Evolutionary conservation across 108 stramenopile species (phyloP).

Genomic region (Stephanodiscus triporus): DNA sequence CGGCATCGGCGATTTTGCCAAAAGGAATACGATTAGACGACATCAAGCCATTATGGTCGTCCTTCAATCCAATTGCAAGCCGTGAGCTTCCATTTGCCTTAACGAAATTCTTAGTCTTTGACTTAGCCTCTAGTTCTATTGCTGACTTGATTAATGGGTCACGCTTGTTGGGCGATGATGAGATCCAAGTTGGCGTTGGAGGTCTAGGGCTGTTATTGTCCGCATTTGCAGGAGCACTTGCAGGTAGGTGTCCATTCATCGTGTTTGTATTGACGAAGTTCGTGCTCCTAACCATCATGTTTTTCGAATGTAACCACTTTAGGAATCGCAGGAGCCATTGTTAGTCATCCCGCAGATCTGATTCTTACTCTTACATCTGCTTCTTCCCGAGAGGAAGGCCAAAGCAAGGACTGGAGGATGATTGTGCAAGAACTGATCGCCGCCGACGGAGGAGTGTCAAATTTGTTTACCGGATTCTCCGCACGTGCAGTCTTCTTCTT

Average conservation of each 20-base stretch:
- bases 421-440: constrained; percentile 70
- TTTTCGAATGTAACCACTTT: background rate
- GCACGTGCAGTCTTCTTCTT: constrained; percentile 87
- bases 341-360: constrained; percentile 89
- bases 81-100: constrained; percentile 90
- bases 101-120: constrained; percentile 86
- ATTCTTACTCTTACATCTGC: constrained; percentile 83
- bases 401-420: constrained; percentile 65
- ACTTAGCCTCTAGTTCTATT: constrained; percentile 64
- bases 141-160: constrained; percentile 62
- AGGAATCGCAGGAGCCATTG: constrained; percentile 76
- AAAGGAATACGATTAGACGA: constrained; percentile 36
- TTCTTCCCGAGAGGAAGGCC: constrained; percentile 34
- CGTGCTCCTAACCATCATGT: background rate
- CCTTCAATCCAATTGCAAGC: constrained; percentile 75
- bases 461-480: constrained; percentile 80
- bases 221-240: constrained; percentile 78
- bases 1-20: constrained; percentile 2
- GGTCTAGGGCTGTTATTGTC: constrained; percentile 69
- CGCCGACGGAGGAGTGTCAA: constrained; percentile 75
- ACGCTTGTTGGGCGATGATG: constrained; percentile 53
- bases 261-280: background rate
- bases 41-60: constrained; percentile 72
- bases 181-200: constrained; percentile 83
- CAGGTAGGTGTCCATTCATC: constrained; percentile 32